Evolutionary conservation across 441 rosid species (phyloP).

Genomic region (Mallotus repandus): DNA sequence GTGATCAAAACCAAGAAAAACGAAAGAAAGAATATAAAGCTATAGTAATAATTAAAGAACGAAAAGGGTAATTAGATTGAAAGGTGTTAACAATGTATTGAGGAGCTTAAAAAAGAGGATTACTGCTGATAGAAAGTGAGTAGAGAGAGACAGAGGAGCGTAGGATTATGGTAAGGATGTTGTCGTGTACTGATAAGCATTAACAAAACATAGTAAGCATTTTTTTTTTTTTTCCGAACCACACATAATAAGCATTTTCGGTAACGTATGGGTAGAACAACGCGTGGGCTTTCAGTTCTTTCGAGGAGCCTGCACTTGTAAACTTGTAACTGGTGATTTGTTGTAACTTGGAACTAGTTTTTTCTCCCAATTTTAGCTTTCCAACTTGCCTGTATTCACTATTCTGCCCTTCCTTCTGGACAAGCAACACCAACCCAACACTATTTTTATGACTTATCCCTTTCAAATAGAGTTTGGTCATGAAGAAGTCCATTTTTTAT

Average conservation of each 20-base stretch:
- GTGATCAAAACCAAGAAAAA: background rate
- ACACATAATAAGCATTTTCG: background rate
- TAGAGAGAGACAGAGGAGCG: background rate
- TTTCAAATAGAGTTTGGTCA: background rate
- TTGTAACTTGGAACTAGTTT: background rate
- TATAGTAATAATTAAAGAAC: background rate
- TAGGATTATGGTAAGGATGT: slow-evolving; percentile 27
- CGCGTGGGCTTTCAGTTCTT: slow-evolving; percentile 5
- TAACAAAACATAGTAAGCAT: background rate
- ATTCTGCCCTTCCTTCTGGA: background rate
- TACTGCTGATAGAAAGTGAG: no score
- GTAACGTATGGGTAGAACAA: slow-evolving; percentile 14
- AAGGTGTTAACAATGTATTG: background rate
- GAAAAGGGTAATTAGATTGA: background rate
- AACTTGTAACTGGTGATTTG: background rate
- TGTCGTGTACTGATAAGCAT: slow-evolving; percentile 22
- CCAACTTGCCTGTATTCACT: background rate
- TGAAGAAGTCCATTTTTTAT: background rate
- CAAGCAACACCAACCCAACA: background rate
- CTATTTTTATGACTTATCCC: background rate
- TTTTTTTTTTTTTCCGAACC: no score
- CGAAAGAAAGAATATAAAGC: background rate
- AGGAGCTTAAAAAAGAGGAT: background rate
- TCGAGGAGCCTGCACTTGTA: background rate
- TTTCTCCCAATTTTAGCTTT: background rate